These are phyloP conservation scores for Cyclostephanos invisitatus DNA, from an alignment of 108 stramenopile species.

Conservation along the genomic window DNA sequence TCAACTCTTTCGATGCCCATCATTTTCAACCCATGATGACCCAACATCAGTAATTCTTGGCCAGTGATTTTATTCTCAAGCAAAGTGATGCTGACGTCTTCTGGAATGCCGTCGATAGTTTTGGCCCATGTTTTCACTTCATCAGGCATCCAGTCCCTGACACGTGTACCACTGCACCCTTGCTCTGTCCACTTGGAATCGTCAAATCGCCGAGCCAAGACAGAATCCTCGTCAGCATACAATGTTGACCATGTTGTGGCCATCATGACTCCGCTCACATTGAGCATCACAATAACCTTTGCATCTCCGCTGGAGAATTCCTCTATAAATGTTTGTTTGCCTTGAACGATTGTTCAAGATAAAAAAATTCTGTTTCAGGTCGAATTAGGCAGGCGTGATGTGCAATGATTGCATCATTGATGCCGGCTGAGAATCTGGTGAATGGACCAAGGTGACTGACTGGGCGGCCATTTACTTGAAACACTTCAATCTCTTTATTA, in stretches of 20 bases:
- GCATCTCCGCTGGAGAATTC: conserved; percentile 15
- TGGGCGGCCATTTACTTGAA: conserved; percentile 7
- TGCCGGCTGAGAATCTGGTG: conserved; percentile 16
- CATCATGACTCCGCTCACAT: conserved; percentile 46
- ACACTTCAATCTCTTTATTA: conserved; percentile 30
- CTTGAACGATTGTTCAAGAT: conserved; percentile 28
- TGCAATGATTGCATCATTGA: conserved; percentile 32
- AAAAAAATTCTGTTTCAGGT: conserved; percentile 9
- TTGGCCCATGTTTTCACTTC: conserved; percentile 26
- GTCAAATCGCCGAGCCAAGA: conserved; percentile 15
- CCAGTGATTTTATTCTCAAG: conserved; percentile 28
- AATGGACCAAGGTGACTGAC: not conserved
- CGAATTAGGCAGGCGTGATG: conserved; percentile 10
- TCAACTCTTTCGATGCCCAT: conserved; percentile 31
- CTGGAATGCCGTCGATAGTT: conserved; percentile 23
- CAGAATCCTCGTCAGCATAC: conserved; percentile 27
- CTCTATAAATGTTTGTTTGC: conserved; percentile 23
- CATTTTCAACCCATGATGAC: conserved; percentile 28
- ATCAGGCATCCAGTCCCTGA: conserved; percentile 21
- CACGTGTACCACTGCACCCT: conserved; percentile 5
- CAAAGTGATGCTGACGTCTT: conserved; percentile 25
- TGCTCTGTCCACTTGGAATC: conserved; percentile 26
- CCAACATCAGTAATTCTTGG: conserved; percentile 23
- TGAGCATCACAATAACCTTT: conserved; percentile 28
- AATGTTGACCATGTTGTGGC: conserved; percentile 31